Conservation (phyloP, 768 basidiomycete species). For the Pleurotus tuber-regium region DNA sequence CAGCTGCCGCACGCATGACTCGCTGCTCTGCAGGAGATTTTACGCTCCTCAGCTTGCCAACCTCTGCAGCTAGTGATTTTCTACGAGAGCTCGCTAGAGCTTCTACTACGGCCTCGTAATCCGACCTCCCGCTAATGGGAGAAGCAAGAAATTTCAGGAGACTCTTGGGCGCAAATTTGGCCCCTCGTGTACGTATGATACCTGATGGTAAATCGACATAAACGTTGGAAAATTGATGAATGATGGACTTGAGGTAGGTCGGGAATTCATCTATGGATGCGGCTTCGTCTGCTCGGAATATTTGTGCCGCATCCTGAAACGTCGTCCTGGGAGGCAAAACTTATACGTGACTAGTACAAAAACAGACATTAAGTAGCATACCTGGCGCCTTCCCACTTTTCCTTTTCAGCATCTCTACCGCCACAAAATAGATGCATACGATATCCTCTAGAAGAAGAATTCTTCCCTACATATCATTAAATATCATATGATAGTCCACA, state of each 20-base stretch:
- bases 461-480: conserved; percentile 53
- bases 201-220: conserved; percentile 47
- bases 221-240: conserved; percentile 46
- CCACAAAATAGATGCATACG: conserved; percentile 82
- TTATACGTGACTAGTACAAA: conserved; percentile 2
- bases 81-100: conserved; percentile 43
- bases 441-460: conserved; percentile 67
- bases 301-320: conserved; percentile 53
- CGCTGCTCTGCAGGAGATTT: conserved; percentile 79
- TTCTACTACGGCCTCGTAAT: conserved; percentile 57
- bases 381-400: conserved; percentile 92
- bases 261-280: conserved; percentile 54
- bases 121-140: conserved; percentile 30
- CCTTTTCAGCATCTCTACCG: conserved; percentile 71
- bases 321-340: conserved; percentile 48
- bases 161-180: conserved; percentile 42
- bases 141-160: conserved; percentile 52
- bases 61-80: conserved; percentile 58
- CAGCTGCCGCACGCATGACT: conserved; percentile 82
- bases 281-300: conserved; percentile 82
- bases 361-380: conserved; percentile 19
- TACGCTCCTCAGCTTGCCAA: conserved; percentile 69
- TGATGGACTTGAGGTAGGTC: conserved; percentile 53
- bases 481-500: background rate
- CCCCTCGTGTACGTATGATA: conserved; percentile 30